phyloP scores from a whole-genome alignment of 129 eudicot species.

The Cynara cardunculus region DNA sequence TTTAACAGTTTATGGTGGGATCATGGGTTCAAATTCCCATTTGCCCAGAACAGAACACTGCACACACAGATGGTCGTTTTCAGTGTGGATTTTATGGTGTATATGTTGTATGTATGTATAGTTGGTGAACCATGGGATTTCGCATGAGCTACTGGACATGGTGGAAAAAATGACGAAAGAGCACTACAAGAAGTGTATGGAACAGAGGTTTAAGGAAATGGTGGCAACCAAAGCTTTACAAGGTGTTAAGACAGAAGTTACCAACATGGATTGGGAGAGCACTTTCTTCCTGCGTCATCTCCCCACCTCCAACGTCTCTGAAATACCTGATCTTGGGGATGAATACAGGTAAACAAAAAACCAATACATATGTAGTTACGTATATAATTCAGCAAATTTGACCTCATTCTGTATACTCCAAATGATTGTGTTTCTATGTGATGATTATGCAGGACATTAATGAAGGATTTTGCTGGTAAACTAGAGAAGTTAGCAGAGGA shows the following conservation, averaged over 20 bases:
- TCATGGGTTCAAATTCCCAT: background rate
- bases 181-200: constrained; percentile 59
- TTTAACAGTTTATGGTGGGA: background rate
- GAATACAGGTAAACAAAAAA: constrained; percentile 34
- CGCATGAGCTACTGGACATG: constrained; percentile 47
- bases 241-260: constrained; percentile 40
- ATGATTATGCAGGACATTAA: constrained; percentile 39
- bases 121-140: constrained; percentile 64
- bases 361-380: background rate
- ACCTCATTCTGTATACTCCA: background rate
- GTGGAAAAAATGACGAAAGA: constrained; percentile 55
- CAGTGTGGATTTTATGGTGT: background rate
- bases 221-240: constrained; percentile 51
- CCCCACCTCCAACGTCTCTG: constrained; percentile 43
- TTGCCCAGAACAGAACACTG: background rate
- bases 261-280: constrained; percentile 55
- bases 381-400: background rate
- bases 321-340: constrained; percentile 48
- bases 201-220: constrained; percentile 54
- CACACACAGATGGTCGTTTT: background rate
- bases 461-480: constrained; percentile 50
- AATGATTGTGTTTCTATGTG: background rate
- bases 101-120: background rate
- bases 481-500: constrained; percentile 52
- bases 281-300: constrained; percentile 55